Evolutionary conservation across 1,139 yeast genomes (phyloP), one percentile per base, ranked within the genome.

Genomic region (Hemisphaericaspora subhashii): DNA sequence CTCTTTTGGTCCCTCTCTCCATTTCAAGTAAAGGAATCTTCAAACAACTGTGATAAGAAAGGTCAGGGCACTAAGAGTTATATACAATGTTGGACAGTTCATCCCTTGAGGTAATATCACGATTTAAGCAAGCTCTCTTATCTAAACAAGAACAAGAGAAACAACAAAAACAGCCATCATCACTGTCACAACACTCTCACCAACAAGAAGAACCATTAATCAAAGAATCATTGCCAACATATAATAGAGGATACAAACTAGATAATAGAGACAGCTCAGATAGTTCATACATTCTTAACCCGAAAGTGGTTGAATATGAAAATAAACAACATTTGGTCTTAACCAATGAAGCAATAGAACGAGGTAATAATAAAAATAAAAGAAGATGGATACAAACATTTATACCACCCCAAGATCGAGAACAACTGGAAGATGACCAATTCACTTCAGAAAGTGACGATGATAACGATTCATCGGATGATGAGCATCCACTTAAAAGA

Each of bases 241-340:
- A 61, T 28, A 72, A 68, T 51, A 52, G 76, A 38, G 76, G 75
- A 8, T 54, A 54, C 38, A 70, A 70, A 45, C 50, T 67, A 27
- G 47, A 49, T 11, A 22, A 52, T 15, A 40, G 32, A 7, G 53
- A 13, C 42, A 30, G 40, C 11, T 41, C 55, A 15, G 15, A 12
- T 13, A 24, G 27, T 10, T 46, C 58, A 21, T 57, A 58, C 37
- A 36, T 55, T 9, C 56, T 69, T 20, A 51, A 52, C 21, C 53
- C 70, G 13, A 67, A 66, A 46, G 58, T 68, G 15, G 74, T 71
- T 23, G 75, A 70, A 40, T 68, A 68, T 47, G 62, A 65, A 37
- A 74, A 74, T n/a, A 51, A 48, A n/a, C 58, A 60, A 42, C 69
- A 68, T 46, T 50, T 68, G 36, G 74, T 72, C 5, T 58, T 64